Evolutionary conservation across 176 grass and related monocot genomes (phyloP), one percentile per base, ranked within the genome.

Genomic region (Zoysia pacifica): DNA sequence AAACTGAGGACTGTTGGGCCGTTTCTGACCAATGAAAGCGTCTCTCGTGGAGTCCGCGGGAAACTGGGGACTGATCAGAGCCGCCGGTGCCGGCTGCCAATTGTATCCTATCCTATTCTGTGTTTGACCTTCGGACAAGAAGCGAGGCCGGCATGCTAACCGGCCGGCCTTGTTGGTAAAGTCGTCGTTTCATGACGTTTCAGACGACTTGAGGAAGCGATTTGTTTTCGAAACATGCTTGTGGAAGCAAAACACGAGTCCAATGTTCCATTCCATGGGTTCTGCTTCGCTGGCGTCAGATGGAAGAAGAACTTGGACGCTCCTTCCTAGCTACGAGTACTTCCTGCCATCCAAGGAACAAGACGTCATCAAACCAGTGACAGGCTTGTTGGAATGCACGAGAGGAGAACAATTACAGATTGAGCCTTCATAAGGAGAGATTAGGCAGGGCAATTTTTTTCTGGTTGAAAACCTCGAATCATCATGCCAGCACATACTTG

Each of bases 361-460:
- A 9, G n/a, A n/a, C n/a, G n/a, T n/a, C n/a, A n/a, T n/a, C n/a
- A n/a, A n/a, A n/a, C n/a, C n/a, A n/a, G 49, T 3, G 44, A 45
- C 44, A 45, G 9, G 28, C 28, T 11, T 39, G 16, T 9, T n/a
- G 52, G 65, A 28, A 52, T 54, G n/a, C 39, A 7, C 3, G 16
- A 46, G 49, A 18, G 20, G 8, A 3, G 15, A 84, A 62, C 16
- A 64, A 2, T 8, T 55, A 3, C 3, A 15, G 48, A 2, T 49
- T 11, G 48, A 49, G 11, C 45, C 8, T 47, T 5, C 5, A 47
- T 7, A 12, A 11, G 15, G 5, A 72, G 4, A 18, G 5, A 35
- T 40, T 15, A 81, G 79, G 67, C 62, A 71, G 50, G 7, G 51
- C 35, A 35, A 2, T 9, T 73, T 73, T 69, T 7, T 70, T 28